phyloP scores from a whole-genome alignment of 2,329 filamentous ascomycete species.

The Onygena corvina region DNA sequence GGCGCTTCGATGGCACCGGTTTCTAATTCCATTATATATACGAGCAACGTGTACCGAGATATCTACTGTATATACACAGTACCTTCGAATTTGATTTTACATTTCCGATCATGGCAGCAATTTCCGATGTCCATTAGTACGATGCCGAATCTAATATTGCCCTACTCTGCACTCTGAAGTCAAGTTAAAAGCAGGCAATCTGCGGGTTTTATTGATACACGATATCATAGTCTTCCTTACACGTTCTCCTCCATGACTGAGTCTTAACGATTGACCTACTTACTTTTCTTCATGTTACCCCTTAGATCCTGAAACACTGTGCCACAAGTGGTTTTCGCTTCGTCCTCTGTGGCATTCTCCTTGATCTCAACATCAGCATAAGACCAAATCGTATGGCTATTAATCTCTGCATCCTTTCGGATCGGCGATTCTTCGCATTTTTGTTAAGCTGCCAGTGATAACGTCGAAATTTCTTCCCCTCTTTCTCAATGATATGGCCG shows the following conservation, averaged over 20 bases:
- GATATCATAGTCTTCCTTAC: too few relatives aligned
- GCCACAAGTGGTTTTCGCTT: too few relatives aligned
- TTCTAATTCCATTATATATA: background rate
- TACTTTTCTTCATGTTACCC: too few relatives aligned
- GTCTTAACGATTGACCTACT: too few relatives aligned
- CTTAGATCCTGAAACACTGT: too few relatives aligned
- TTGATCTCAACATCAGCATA: background rate
- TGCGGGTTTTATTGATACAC: too few relatives aligned
- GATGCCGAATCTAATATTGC: too few relatives aligned
- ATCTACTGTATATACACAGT: background rate
- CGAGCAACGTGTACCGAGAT: background rate
- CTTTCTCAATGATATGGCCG: conserved; percentile 1
- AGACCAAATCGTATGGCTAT: background rate
- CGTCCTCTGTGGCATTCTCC: background rate
- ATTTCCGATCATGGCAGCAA: too few relatives aligned
- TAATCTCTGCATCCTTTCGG: background rate
- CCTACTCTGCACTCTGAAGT: too few relatives aligned
- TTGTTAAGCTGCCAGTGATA: conserved; percentile 9
- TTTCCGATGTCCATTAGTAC: too few relatives aligned
- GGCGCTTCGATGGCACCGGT: background rate
- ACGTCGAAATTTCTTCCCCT: conserved; percentile 1
- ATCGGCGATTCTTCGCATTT: conserved; percentile 7
- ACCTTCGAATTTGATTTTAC: background rate
- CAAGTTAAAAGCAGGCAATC: too few relatives aligned
- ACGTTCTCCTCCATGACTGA: too few relatives aligned